Base-by-base conservation (phyloP, 2,329 filamentous ascomycete species). In the Cercospora brassicicola region DNA sequence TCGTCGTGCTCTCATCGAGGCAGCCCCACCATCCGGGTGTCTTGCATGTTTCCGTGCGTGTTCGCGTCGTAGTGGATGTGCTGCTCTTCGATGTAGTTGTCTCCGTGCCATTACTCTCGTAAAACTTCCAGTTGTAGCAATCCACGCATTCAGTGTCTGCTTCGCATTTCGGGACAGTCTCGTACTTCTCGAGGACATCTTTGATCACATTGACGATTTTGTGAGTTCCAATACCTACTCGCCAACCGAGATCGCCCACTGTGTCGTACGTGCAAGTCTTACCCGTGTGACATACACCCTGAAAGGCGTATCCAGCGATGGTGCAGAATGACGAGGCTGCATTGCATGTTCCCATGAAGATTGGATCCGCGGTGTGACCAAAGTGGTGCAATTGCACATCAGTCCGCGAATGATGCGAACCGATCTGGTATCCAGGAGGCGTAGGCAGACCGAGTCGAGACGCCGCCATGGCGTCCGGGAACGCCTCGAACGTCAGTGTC, bases 1-100 rank as follows among this genome's bases (percentile, higher is more conserved):
- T 73, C 5, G 71, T 83, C 0, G 83, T 83, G 0, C 85, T 83
- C 11, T 76, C 86, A 72, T 92, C 90, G 45, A 91, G 81, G 76
- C 89, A 93, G n/a, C 92, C 92, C 90, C 90, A 96, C 94, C 94
- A 97, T 4, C 94, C 93, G 30, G 94, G 94, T 1, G 94, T 97
- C 79, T 95, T 87, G 81, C 94, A 97, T 0, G 93, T 97, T 64
- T 90, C 89, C 0, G 94, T 97, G 55, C 93, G 86, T 1, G 90
- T 93, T 62, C 86, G 80, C 2, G 88, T 91, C 2, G 87, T 88
- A 5, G 77, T 78, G 0, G 78, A 73, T 1, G 86, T 85, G 1
- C 86, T 86, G 0, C 85, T 84, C 2, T 78, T 84, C 0, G 88
- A 88, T 0, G 74, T 78, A 6, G 90, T 91, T 0, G 89, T 93